Evolutionary conservation across 352 stramenopile genomes (phyloP).

Genomic region (Phytopythium delawarense): DNA sequence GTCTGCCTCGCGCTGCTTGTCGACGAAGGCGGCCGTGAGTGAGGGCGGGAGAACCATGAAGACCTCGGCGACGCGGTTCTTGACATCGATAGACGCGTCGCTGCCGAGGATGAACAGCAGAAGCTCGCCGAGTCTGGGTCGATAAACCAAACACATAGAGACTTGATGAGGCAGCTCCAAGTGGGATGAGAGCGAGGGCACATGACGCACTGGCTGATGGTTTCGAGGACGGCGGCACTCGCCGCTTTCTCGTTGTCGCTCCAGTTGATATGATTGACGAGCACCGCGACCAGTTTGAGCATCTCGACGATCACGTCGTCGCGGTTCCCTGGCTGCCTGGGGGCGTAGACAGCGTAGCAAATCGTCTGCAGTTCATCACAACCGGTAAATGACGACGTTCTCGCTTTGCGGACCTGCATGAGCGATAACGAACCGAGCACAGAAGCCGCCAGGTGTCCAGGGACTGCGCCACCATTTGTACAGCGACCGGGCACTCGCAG

Average conservation of each 20-base stretch:
- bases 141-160: not conserved
- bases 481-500: conserved; percentile 34
- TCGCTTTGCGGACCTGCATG: not conserved
- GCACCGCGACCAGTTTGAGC: conserved; percentile 50
- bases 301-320: conserved; percentile 36
- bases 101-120: conserved; percentile 36
- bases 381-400: not conserved
- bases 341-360: conserved; percentile 24
- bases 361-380: conserved; percentile 29
- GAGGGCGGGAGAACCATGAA: conserved; percentile 52
- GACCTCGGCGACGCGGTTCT: conserved; percentile 60
- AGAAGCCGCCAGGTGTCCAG: conserved; percentile 38
- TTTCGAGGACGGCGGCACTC: conserved; percentile 20
- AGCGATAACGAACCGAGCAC: conserved; percentile 13
- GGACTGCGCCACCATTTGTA: conserved; percentile 22
- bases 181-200: not conserved
- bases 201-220: conserved; percentile 19
- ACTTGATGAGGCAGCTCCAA: not conserved
- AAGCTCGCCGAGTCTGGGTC: conserved; percentile 32
- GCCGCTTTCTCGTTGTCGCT: conserved; percentile 25
- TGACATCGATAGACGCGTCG: conserved; percentile 37
- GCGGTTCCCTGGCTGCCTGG: not conserved
- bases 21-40: conserved; percentile 41
- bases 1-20: conserved; percentile 21
- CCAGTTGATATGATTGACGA: conserved; percentile 54